Evolutionary conservation across 148 eudicot genomes (phyloP).

Genomic region (Rhododendron ovatum): DNA sequence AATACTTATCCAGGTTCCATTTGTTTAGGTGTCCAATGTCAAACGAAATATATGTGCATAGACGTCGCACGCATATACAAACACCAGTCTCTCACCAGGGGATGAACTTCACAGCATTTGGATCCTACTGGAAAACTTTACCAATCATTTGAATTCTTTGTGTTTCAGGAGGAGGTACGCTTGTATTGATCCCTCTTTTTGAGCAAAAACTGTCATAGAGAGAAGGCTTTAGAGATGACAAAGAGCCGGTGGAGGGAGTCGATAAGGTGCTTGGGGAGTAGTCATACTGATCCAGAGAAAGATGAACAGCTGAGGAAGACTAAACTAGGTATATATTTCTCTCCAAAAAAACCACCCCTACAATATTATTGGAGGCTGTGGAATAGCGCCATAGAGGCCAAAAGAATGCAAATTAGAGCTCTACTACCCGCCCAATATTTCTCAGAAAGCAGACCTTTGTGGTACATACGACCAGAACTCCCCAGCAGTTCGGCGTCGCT

Average conservation of each 20-base stretch:
- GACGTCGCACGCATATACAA: neutral
- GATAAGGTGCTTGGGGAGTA: constrained; percentile 37
- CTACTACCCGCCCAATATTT: constrained; percentile 1
- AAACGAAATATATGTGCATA: neutral
- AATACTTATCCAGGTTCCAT: neutral
- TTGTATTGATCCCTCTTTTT: neutral
- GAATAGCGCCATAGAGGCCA: constrained; percentile 10
- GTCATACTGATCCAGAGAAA: constrained; percentile 52
- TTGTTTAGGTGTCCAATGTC: neutral
- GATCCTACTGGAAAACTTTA: neutral
- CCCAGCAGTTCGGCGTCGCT: neutral
- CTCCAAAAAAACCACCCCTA: constrained; percentile 7
- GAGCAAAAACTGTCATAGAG: neutral
- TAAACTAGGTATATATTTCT: constrained; percentile 49
- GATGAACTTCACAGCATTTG: neutral
- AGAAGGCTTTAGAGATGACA: constrained; percentile 27
- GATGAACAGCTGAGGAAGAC: constrained; percentile 56
- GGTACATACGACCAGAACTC: constrained; percentile 7
- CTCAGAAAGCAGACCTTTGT: neutral
- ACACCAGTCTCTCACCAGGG: neutral
- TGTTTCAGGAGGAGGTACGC: neutral
- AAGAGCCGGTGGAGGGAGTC: constrained; percentile 53
- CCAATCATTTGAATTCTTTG: neutral
- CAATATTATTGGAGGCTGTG: constrained; percentile 19
- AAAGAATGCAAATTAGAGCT: constrained; percentile 7